Base-by-base conservation (phyloP, 2,329 filamentous ascomycete species). In the Talaromyces sp. region DNA sequence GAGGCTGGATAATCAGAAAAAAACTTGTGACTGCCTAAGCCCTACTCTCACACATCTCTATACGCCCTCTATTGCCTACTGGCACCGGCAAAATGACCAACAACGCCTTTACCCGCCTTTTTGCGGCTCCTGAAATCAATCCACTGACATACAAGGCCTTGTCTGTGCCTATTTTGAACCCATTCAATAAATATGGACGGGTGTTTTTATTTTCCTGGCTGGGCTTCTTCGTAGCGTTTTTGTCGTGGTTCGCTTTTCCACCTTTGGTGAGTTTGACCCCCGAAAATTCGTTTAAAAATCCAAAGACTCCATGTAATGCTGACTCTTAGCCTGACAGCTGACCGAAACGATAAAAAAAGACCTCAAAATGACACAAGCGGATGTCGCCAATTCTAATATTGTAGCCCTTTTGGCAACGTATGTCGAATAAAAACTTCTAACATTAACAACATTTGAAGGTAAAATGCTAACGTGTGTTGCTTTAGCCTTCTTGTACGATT, bases 201-300 rank as follows among this genome's bases (percentile, higher is more conserved):
- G 91, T 94, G 0, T 96, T 95, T 75, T 91, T 92, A 80, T 96
- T 96, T 77, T 89, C 89, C 1, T 94, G 90, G 86, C 82, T 92
- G 54, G 90, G 90, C 2, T 94, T 94, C 75, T 87, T 94, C 83
- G 84, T 93, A 57, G 88, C 90, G 8, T 96, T 96, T 76, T 90
- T 91, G 83, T 92, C 90, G 11, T 96, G 84, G 84, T 96, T 95
- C 79, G 89, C 92, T 1, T 96, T 96, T 75, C 90, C 92, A 65
- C 92, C 92, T 66, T 79, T 94, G 71, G 87, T 91, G 81, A 77
- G 83, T 74, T 41, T 11, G 12, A 3, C 41, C 41, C 32, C 3
- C 14, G 21, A 24, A 1, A 11, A 24, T 24, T 46, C n/a, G 10
- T 24, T 11, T 27, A 54, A 38, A 19, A 3, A 38, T 24, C n/a